Conservation (phyloP, 1,139 yeast species). For the Spathaspora sp. region DNA sequence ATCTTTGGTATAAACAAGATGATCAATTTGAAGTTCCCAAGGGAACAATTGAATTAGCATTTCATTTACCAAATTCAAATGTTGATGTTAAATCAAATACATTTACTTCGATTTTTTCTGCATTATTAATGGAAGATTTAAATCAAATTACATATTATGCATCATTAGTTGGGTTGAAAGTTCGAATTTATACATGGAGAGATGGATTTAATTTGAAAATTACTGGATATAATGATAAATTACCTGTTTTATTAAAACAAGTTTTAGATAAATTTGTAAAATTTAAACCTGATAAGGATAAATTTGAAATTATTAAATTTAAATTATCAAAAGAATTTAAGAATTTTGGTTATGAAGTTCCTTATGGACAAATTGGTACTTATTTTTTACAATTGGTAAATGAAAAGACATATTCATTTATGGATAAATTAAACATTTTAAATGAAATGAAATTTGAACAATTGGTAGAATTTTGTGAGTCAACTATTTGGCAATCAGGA, state of each 20-base stretch:
- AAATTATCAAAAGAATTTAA: constrained; percentile 60
- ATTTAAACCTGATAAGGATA: constrained; percentile 53
- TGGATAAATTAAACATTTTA: constrained; percentile 58
- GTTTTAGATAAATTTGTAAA: constrained; percentile 53
- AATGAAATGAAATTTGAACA: constrained; percentile 49
- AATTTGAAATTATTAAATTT: constrained; percentile 69
- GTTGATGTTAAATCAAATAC: constrained; percentile 57
- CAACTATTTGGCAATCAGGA: constrained; percentile 43
- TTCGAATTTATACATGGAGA: constrained; percentile 56
- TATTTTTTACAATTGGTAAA: constrained; percentile 62
- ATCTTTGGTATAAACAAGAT: constrained; percentile 88
- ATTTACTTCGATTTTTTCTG: constrained; percentile 60
- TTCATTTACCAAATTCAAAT: constrained; percentile 66
- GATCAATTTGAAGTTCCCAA: constrained; percentile 89
- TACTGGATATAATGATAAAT: constrained; percentile 82
- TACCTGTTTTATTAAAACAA: constrained; percentile 58
- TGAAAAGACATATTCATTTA: constrained; percentile 66
- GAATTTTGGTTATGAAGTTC: constrained; percentile 73
- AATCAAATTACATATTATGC: constrained; percentile 84
- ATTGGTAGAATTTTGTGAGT: constrained; percentile 42
- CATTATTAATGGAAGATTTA: constrained; percentile 71
- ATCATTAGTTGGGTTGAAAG: constrained; percentile 71
- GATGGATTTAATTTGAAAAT: constrained; percentile 72
- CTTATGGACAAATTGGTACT: constrained; percentile 71
- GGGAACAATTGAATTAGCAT: constrained; percentile 63